Evolutionary conservation across 768 basidiomycete species (phyloP).

Genomic region (Leccinum variicolor): DNA sequence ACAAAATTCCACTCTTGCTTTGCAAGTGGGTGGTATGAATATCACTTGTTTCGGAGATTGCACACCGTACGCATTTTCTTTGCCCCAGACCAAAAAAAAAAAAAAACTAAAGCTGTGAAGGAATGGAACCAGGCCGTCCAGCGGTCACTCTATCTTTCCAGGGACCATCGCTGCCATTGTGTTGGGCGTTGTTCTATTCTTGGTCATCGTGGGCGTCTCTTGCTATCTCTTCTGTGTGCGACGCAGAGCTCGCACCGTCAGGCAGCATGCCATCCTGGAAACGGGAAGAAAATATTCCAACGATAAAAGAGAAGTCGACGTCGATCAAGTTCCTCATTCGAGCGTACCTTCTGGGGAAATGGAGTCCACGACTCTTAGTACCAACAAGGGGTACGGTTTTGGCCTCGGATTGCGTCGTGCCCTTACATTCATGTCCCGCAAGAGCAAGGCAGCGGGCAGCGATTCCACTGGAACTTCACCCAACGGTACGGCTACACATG

Average conservation of each 20-base stretch:
- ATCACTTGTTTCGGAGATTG: slow-evolving; percentile 37
- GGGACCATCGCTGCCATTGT: slow-evolving; percentile 68
- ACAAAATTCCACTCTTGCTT: slow-evolving; percentile 47
- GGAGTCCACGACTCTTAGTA: slow-evolving; percentile 27
- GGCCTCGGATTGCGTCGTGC: slow-evolving; percentile 30
- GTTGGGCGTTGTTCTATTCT: slow-evolving; percentile 52
- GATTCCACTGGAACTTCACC: slow-evolving; percentile 17
- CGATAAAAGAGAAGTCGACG: slow-evolving; percentile 3
- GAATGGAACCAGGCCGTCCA: slow-evolving; percentile 14
- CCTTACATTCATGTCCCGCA: slow-evolving; percentile 25
- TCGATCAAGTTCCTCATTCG: slow-evolving; percentile 8
- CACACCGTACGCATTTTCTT: slow-evolving; percentile 30
- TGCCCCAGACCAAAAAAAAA: neutral
- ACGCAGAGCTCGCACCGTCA: slow-evolving; percentile 38
- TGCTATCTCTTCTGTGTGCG: slow-evolving; percentile 47
- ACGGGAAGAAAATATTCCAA: neutral
- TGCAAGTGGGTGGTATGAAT: slow-evolving; percentile 50
- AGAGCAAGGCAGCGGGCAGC: slow-evolving; percentile 17
- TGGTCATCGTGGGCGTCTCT: slow-evolving; percentile 42
- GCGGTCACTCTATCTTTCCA: slow-evolving; percentile 31
- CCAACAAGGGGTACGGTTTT: slow-evolving; percentile 33
- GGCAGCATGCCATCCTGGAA: neutral
- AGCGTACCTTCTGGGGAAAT: slow-evolving; percentile 21
- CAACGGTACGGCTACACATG: slow-evolving; percentile 4
- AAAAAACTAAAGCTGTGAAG: slow-evolving; percentile 5